Percentiles rank a stretch among this genome's conserved stretches.
Conservation (phyloP, 2,329 filamentous ascomycete genomes). For the Penicillium frequentans region DNA sequence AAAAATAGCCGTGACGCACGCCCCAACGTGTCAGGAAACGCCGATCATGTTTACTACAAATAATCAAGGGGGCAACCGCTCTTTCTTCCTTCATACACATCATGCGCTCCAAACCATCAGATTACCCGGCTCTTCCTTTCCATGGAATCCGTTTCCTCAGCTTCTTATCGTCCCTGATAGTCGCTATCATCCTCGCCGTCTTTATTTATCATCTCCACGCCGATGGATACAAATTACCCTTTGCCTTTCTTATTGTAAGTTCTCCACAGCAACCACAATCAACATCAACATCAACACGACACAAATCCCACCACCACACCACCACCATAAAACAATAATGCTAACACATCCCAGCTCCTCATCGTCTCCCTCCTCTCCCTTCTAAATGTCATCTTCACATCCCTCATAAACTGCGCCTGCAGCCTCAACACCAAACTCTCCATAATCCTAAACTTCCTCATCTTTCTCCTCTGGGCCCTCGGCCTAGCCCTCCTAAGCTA, state of each 20-base stretch:
- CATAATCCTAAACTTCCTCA: slow-evolving; percentile 48
- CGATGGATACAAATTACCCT: slow-evolving; percentile 55
- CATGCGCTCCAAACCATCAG: slow-evolving; percentile 39
- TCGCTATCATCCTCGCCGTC: slow-evolving; percentile 55
- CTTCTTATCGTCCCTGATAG: slow-evolving; percentile 56
- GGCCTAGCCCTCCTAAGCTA: slow-evolving; percentile 54
- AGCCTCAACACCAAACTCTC: slow-evolving; percentile 56
- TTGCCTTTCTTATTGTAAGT: slow-evolving; percentile 60
- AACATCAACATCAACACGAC: background rate
- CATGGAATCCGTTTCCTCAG: slow-evolving; percentile 38
- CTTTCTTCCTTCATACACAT: slow-evolving; percentile 9
- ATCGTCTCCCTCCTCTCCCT: slow-evolving; percentile 54
- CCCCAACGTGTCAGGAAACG: slow-evolving; percentile 69
- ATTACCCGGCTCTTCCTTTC: slow-evolving; percentile 42
- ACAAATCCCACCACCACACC: background rate
- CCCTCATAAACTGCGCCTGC: slow-evolving; percentile 52
- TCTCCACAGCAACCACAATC: background rate
- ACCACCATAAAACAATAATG: background rate
- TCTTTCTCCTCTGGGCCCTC: slow-evolving; percentile 54
- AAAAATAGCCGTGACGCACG: slow-evolving; percentile 54
- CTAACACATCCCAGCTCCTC: slow-evolving; percentile 46
- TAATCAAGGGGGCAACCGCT: slow-evolving; percentile 1
- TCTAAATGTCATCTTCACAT: slow-evolving; percentile 49
- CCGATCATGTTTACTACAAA: slow-evolving; percentile 23
- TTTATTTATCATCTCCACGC: slow-evolving; percentile 57